Conservation (phyloP, 2,329 filamentous ascomycete genomes). For the Helotiales sp. region DNA sequence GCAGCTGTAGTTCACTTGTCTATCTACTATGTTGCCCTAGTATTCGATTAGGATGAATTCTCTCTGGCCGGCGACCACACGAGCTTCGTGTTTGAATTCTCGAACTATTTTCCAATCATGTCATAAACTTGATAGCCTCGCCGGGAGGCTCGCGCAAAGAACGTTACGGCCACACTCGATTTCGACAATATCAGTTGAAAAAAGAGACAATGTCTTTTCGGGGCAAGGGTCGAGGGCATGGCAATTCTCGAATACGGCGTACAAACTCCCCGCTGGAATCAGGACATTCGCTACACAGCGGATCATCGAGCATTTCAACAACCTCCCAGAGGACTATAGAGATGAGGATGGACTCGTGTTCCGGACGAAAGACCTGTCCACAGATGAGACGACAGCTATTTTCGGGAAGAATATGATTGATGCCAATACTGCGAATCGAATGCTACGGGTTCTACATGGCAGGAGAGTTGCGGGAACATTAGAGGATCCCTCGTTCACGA, state of each 20-base stretch:
- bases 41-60: constrained; percentile 35
- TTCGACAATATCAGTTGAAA: not conserved
- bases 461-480: constrained; percentile 67
- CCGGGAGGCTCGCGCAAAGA: constrained; percentile 33
- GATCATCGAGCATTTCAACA: constrained; percentile 58
- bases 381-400: constrained; percentile 52
- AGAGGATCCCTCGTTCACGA: constrained; percentile 58
- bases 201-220: not conserved
- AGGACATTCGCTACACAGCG: constrained; percentile 26
- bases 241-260: constrained; percentile 13
- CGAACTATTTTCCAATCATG: constrained; percentile 33
- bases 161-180: constrained; percentile 28
- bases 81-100: constrained; percentile 34
- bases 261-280: constrained; percentile 12
- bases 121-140: constrained; percentile 34
- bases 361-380: constrained; percentile 53
- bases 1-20: no score
- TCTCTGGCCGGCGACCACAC: constrained; percentile 34
- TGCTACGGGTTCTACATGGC: constrained; percentile 65
- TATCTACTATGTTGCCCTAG: constrained; percentile 27
- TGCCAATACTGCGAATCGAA: constrained; percentile 53
- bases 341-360: constrained; percentile 62
- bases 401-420: constrained; percentile 56
- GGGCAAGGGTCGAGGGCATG: not conserved
- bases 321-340: constrained; percentile 61